Conservation (phyloP, 2,329 filamentous ascomycete genomes). For the Phyllosticta citriasiana region DNA sequence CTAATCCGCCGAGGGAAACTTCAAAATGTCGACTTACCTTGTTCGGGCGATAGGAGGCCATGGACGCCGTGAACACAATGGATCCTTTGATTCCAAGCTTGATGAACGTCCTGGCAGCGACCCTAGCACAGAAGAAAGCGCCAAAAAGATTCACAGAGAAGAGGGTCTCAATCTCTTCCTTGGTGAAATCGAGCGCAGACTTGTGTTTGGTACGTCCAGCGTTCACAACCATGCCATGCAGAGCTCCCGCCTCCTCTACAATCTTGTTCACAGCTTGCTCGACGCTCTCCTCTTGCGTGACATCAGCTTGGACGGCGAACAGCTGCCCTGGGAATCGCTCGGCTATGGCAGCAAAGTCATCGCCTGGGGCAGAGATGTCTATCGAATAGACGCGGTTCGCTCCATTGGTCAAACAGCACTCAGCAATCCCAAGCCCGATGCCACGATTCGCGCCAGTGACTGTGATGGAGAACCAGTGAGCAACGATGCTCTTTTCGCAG, state of each 20-base stretch:
- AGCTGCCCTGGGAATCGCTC: conserved; percentile 33
- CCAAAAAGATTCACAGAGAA: conserved; percentile 38
- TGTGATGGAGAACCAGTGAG: conserved; percentile 13
- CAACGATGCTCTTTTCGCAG: no score
- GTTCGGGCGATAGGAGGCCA: conserved; percentile 40
- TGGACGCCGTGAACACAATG: conserved; percentile 38
- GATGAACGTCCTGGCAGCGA: conserved; percentile 36
- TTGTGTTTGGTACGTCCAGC: conserved; percentile 45
- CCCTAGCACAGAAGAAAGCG: conserved; percentile 35
- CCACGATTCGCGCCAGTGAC: conserved; percentile 23
- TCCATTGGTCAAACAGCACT: conserved; percentile 37
- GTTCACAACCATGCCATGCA: conserved; percentile 43
- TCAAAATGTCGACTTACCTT: conserved; percentile 18
- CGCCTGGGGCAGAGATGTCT: conserved; percentile 33
- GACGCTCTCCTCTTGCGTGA: conserved; percentile 38
- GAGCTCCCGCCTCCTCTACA: conserved; percentile 31
- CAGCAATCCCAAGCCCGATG: conserved; percentile 38
- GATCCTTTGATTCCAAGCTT: conserved; percentile 35
- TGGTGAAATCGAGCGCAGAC: conserved; percentile 40
- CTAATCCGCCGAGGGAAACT: neutral
- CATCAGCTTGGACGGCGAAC: conserved; percentile 34
- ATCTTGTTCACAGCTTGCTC: conserved; percentile 37
- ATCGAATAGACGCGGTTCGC: conserved; percentile 37
- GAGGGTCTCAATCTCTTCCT: conserved; percentile 36
- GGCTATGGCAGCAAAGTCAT: conserved; percentile 32